Evolutionary conservation across 352 stramenopile species (phyloP).

Genomic region (Phytophthora macrochlamydospora): DNA sequence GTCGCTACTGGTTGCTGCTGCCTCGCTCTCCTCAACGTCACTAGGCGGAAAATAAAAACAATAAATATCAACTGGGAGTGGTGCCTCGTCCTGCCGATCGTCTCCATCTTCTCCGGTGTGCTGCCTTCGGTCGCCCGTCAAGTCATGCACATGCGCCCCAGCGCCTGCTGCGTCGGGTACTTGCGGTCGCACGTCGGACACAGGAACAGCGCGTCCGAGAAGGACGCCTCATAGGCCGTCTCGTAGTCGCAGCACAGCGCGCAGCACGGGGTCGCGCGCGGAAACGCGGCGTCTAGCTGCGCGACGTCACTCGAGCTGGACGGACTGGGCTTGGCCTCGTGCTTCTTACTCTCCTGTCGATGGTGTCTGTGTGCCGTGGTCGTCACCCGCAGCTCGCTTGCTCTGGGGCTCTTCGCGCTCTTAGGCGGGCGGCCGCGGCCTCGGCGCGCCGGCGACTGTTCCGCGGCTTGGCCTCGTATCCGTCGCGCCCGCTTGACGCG

Average conservation of each 20-base stretch:
- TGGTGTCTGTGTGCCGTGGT: slow-evolving; percentile 10
- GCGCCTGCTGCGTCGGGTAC: slow-evolving; percentile 78
- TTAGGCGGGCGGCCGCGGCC: slow-evolving; percentile 32
- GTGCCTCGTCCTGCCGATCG: background rate
- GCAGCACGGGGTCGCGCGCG: slow-evolving; percentile 53
- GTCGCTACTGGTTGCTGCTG: slow-evolving; percentile 6
- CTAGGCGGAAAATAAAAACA: slow-evolving; percentile 20
- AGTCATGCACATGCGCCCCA: slow-evolving; percentile 58
- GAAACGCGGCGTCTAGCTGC: slow-evolving; percentile 37
- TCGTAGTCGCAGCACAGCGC: slow-evolving; percentile 64
- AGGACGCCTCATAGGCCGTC: slow-evolving; percentile 38
- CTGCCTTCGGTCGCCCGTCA: slow-evolving; percentile 17
- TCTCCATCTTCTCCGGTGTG: background rate
- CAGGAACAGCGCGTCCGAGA: slow-evolving; percentile 65
- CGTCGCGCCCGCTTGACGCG: slow-evolving; percentile 20
- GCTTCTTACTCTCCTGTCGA: background rate
- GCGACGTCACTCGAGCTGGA: slow-evolving; percentile 57
- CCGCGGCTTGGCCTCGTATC: slow-evolving; percentile 7
- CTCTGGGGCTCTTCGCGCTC: slow-evolving; percentile 23
- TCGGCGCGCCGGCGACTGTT: slow-evolving; percentile 15
- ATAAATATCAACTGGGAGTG: slow-evolving; percentile 36
- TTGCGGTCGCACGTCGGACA: slow-evolving; percentile 78
- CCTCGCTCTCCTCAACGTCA: slow-evolving; percentile 21
- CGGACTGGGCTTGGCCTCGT: slow-evolving; percentile 34
- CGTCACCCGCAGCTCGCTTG: slow-evolving; percentile 8